These are phyloP conservation scores for Adansonia madagascariensis DNA, from an alignment of 441 rosid species.

Conservation along the genomic window DNA sequence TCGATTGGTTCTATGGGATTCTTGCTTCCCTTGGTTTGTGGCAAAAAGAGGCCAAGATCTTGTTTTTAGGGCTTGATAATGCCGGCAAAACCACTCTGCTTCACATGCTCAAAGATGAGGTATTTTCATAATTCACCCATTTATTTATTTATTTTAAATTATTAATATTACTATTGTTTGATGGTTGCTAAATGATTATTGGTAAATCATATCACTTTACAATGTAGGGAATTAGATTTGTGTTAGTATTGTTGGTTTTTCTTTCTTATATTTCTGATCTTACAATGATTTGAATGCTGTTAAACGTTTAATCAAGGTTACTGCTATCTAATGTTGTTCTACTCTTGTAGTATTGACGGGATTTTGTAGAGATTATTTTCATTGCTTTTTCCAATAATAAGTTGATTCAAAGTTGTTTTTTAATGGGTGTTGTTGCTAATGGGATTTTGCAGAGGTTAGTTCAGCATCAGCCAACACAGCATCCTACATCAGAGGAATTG, in stretches of 20 bases:
- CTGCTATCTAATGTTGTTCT: neutral
- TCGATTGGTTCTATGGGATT: slow-evolving; percentile 66
- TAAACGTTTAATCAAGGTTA: neutral
- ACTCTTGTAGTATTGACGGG: neutral
- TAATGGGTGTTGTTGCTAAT: slow-evolving; percentile 1
- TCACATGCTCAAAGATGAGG: slow-evolving; percentile 71
- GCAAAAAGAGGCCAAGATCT: slow-evolving; percentile 65
- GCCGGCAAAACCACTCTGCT: slow-evolving; percentile 66
- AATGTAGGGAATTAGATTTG: neutral
- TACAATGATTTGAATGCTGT: neutral
- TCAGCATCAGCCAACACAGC: slow-evolving; percentile 84
- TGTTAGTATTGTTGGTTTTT: slow-evolving; percentile 1
- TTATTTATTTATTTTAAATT: neutral
- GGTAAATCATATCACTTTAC: neutral
- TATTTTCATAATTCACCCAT: slow-evolving; percentile 1
- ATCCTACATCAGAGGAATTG: slow-evolving; percentile 84
- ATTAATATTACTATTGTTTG: neutral
- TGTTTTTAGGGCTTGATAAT: slow-evolving; percentile 64
- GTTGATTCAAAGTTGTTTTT: slow-evolving; percentile 5
- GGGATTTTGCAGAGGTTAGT: slow-evolving; percentile 58
- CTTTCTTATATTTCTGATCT: neutral
- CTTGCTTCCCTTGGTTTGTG: slow-evolving; percentile 57
- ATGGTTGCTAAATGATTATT: neutral
- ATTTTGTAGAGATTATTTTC: neutral
- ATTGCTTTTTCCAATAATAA: neutral